Evolutionary conservation across 192 early-diverging fungal species (phyloP), one percentile per base, ranked within the genome.

Genomic region (Geranomyces michiganensis): DNA sequence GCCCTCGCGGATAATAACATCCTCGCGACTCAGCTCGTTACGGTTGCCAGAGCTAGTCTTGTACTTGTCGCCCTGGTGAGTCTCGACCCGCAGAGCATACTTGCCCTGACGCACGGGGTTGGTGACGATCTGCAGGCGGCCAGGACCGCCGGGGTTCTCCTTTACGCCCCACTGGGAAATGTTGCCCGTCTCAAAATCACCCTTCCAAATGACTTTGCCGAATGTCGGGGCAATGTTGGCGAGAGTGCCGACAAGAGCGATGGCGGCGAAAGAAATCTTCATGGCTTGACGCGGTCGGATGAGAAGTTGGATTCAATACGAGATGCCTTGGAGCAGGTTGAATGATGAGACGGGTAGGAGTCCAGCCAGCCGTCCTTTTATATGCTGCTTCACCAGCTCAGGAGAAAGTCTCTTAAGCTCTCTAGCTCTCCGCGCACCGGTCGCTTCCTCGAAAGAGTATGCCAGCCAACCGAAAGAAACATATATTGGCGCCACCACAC

Each of bases 61-160:
- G 15, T 53, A 53, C 51, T 53, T 53, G 26, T 53, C 51, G 26
- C 51, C 51, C 4, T 53, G 51, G 26, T 17, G 51, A 53, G 51
- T 53, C 51, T 53, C 51, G 19, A 53, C 51, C 4, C 51, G 51
- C 6, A 53, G 51, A 53, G 51, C 51, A 17, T 53, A 53, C 17
- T 53, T 53, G 19, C 51, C 51, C 26, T 53, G 51, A 53, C 51
- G 51, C 51, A 53, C 19, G 26, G 51, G 51, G 17, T 17, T 53
- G 19, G 51, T 53, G 6, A 53, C 51, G 15, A 53, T 53, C 26
- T 53, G 51, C 6, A 53, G 17, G 21, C 51, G 51, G 4, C 26
- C 51, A 53, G 51, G 51, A 15, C 51, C 51, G 51, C 51, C 51
- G 51, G 51, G 51, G 51, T 53, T 53, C 15, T 53, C 51, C 15